Evolutionary conservation across 768 basidiomycete genomes (phyloP).

Genomic region (Lactifluus echinatus): DNA sequence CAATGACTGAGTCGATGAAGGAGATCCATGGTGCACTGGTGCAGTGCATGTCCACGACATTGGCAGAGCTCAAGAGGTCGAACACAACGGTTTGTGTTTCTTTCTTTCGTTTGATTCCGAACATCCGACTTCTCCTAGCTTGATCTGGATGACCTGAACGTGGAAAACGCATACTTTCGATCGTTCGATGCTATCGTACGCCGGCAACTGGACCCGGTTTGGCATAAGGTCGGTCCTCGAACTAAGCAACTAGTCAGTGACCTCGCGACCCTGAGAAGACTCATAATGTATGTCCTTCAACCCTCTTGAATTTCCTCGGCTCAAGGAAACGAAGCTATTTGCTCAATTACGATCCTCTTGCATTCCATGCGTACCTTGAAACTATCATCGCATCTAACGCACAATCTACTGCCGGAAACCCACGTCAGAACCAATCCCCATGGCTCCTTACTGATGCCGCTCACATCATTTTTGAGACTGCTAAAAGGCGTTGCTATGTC

Average conservation of each 20-base stretch:
- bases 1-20: conserved; percentile 77
- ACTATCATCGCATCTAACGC: conserved; percentile 65
- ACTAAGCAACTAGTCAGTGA: conserved; percentile 90
- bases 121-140: conserved; percentile 42
- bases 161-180: conserved; percentile 90
- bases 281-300: conserved; percentile 54
- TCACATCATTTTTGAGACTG: conserved; percentile 71
- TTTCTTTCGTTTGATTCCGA: not conserved
- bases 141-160: conserved; percentile 85
- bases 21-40: conserved; percentile 89
- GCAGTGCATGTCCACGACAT: conserved; percentile 87
- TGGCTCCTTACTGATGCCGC: conserved; percentile 94
- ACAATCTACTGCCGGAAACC: conserved; percentile 38
- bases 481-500: conserved; percentile 75
- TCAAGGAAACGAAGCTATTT: conserved; percentile 50
- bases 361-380: conserved; percentile 88
- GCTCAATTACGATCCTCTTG: conserved; percentile 81
- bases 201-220: conserved; percentile 83
- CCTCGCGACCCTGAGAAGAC: conserved; percentile 71
- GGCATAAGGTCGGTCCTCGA: conserved; percentile 92
- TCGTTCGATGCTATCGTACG: conserved; percentile 88
- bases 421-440: conserved; percentile 63
- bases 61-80: conserved; percentile 83
- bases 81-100: conserved; percentile 51
- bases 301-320: not conserved